Percentiles rank a stretch among this genome's conserved stretches.
phyloP scores from a whole-genome alignment of 2,329 filamentous ascomycete genomes.

The Bisporella sp. region DNA sequence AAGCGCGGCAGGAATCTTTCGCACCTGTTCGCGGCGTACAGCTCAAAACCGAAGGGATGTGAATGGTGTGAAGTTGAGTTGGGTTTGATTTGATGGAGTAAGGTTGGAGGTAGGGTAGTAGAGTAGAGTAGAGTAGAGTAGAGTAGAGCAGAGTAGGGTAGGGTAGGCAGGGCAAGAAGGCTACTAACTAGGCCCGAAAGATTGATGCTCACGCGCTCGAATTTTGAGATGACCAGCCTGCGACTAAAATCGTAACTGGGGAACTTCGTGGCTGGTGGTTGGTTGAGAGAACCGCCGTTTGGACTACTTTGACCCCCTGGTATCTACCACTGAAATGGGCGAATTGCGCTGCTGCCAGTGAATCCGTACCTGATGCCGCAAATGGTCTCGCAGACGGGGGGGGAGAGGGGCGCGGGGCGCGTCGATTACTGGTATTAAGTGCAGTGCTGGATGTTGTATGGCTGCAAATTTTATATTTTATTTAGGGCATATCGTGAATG shows the following conservation, averaged over 20 bases:
- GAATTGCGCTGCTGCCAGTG: too few species aligned
- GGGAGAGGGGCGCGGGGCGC: too few species aligned
- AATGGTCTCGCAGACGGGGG: too few species aligned
- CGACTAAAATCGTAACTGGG: constrained; percentile 17
- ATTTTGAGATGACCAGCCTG: constrained; percentile 23
- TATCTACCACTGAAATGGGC: too few species aligned
- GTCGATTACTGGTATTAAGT: too few species aligned
- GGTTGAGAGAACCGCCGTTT: constrained; percentile 16
- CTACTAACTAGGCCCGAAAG: constrained; percentile 24
- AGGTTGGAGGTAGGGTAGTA: constrained; percentile 7
- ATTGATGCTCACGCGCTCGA: constrained; percentile 29
- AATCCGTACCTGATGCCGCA: too few species aligned
- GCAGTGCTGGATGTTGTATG: too few species aligned
- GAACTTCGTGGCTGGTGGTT: constrained; percentile 14
- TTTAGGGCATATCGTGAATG: too few species aligned
- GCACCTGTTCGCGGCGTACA: too few species aligned
- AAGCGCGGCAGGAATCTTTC: too few species aligned
- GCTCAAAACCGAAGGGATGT: not conserved
- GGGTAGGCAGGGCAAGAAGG: constrained; percentile 8
- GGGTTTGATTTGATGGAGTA: constrained; percentile 18
- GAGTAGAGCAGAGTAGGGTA: constrained; percentile 12
- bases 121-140: not conserved
- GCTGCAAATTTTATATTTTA: too few species aligned
- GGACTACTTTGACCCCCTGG: not conserved
- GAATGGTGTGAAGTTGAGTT: constrained; percentile 7